Conservation (phyloP, 1,284 basidiomycete genomes). For the Fomitopsis pinicola region DNA sequence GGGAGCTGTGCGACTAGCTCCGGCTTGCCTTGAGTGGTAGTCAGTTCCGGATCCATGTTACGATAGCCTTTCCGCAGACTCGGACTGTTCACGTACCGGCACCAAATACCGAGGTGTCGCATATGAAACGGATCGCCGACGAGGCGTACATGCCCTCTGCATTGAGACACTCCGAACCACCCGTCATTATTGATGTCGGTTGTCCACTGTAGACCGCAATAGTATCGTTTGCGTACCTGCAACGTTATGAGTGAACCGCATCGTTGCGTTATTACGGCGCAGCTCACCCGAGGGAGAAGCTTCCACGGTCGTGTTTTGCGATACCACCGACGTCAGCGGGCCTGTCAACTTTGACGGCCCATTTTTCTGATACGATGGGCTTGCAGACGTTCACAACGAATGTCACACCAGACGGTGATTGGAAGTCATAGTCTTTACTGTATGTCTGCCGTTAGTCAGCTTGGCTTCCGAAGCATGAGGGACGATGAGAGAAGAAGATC, state of each 20-base stretch:
- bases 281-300: conserved; percentile 69
- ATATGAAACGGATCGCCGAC: conserved; percentile 66
- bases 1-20: conserved; percentile 58
- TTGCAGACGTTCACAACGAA: conserved; percentile 63
- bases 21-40: conserved; percentile 38
- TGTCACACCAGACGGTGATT: conserved; percentile 40
- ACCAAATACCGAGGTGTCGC: conserved; percentile 49
- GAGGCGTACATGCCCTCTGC: conserved; percentile 46
- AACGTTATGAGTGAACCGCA: background rate
- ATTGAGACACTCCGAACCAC: conserved; percentile 56
- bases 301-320: conserved; percentile 54
- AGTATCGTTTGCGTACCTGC: conserved; percentile 58
- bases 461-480: background rate
- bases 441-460: conserved; percentile 18
- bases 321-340: conserved; percentile 59
- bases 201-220: conserved; percentile 45
- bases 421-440: conserved; percentile 62
- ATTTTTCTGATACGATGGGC: conserved; percentile 49
- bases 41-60: background rate
- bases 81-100: conserved; percentile 33
- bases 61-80: background rate
- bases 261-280: background rate
- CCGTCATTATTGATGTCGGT: conserved; percentile 46
- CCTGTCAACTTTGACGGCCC: conserved; percentile 49
- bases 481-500: background rate